These are phyloP conservation scores for Paspalum notatum DNA, from an alignment of 176 grass and related monocot genomes.

Conservation along the genomic window DNA sequence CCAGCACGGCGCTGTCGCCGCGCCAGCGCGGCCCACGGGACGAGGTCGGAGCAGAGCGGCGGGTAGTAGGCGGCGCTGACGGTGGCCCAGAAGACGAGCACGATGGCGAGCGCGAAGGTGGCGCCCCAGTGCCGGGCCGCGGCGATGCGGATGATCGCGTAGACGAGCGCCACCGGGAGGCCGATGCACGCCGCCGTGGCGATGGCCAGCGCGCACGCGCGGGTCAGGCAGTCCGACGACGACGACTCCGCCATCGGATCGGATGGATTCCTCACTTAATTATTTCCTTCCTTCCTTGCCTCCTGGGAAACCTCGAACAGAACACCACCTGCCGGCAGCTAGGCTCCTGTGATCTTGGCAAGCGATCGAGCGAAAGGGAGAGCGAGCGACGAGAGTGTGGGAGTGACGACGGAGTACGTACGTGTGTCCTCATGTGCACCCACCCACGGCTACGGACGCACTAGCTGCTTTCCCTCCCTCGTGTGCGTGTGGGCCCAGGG, in stretches of 20 bases:
- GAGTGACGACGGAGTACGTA: background rate
- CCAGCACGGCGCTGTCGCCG: background rate
- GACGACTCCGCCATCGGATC: background rate
- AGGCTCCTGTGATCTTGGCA: background rate
- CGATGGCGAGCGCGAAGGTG: background rate
- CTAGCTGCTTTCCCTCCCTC: background rate
- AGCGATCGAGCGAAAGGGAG: background rate
- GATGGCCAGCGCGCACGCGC: slow-evolving; percentile 19
- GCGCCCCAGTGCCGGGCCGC: background rate
- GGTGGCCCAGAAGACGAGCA: slow-evolving; percentile 27
- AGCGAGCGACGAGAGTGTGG: background rate
- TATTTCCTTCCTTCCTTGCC: no score
- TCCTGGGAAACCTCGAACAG: no score
- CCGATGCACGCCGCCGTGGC: background rate
- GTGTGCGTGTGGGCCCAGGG: background rate
- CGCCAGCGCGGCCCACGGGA: background rate
- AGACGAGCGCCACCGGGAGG: slow-evolving; percentile 5
- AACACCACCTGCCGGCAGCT: no score
- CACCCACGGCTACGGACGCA: background rate
- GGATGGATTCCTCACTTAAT: no score
- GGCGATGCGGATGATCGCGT: slow-evolving; percentile 1
- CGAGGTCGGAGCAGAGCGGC: background rate
- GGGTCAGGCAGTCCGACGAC: background rate
- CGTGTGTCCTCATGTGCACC: background rate
- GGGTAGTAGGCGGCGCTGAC: background rate